Percentiles rank a stretch among this genome's conserved stretches.
phyloP scores from a whole-genome alignment of 129 eudicot species.

The Helianthus annuus region DNA sequence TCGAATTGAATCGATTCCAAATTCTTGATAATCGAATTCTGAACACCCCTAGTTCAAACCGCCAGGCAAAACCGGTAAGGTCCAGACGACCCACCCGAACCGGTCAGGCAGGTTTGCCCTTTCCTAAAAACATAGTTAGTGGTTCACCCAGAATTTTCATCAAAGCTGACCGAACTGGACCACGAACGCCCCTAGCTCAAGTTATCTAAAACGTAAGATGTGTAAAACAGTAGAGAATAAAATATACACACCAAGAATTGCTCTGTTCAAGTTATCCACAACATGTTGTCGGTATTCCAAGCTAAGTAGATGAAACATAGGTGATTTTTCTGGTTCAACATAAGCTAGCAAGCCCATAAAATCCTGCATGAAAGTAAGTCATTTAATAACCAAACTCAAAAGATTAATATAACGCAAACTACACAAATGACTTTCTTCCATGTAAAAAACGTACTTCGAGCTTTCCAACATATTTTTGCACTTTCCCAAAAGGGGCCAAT shows the following conservation, averaged over 20 bases:
- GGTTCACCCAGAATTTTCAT: too few relatives aligned
- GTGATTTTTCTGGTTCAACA: conserved; percentile 89
- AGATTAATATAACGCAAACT: conserved; percentile 2
- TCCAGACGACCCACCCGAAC: too few relatives aligned
- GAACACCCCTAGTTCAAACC: too few relatives aligned
- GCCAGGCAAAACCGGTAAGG: too few relatives aligned
- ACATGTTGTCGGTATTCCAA: conserved; percentile 70
- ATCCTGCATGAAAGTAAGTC: conserved; percentile 49
- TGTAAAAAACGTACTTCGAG: conserved; percentile 59
- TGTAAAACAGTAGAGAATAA: not conserved
- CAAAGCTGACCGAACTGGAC: too few relatives aligned
- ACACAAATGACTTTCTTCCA: conserved; percentile 6
- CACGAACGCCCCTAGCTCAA: not conserved
- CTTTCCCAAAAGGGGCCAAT: conserved; percentile 75
- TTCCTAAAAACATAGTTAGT: too few relatives aligned
- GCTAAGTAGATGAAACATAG: conserved; percentile 87
- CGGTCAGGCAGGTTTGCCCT: too few relatives aligned
- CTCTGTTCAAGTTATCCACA: conserved; percentile 78
- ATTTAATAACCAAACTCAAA: not conserved
- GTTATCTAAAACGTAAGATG: not conserved
- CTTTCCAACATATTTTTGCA: conserved; percentile 62
- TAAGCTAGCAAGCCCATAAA: conserved; percentile 84
- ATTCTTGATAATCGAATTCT: too few relatives aligned
- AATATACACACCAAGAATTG: conserved; percentile 64
- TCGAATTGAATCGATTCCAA: too few relatives aligned